These are phyloP conservation scores for Auriscalpium microsporum DNA, from an alignment of 768 basidiomycete species.

Conservation along the genomic window DNA sequence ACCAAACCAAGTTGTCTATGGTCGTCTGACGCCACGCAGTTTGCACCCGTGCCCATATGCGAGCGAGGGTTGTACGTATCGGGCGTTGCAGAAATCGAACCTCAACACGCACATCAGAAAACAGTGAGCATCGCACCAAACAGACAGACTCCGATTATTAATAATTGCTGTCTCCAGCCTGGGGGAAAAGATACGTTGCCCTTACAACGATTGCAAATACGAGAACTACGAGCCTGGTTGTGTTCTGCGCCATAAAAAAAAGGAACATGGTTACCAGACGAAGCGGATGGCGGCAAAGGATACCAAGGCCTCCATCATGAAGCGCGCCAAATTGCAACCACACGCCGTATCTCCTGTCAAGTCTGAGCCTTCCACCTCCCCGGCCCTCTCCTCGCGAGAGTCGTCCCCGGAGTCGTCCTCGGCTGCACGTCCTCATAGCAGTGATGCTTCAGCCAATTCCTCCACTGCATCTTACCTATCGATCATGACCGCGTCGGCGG, in stretches of 20 bases:
- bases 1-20: too few relatives aligned
- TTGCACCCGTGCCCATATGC: background rate
- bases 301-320: background rate
- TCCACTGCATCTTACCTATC: too few relatives aligned
- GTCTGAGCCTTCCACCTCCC: background rate
- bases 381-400: too few relatives aligned
- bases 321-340: background rate
- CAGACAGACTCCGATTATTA: too few relatives aligned
- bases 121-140: background rate
- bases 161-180: background rate
- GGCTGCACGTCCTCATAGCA: too few relatives aligned
- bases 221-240: slow-evolving; percentile 8
- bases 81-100: background rate
- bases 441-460: too few relatives aligned
- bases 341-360: background rate
- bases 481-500: too few relatives aligned
- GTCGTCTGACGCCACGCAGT: background rate
- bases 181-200: slow-evolving; percentile 9
- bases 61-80: background rate
- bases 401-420: too few relatives aligned
- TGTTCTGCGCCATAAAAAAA: slow-evolving; percentile 12
- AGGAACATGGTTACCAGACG: slow-evolving; percentile 8
- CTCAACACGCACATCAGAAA: background rate
- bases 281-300: slow-evolving; percentile 6
- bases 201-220: slow-evolving; percentile 6